Evolutionary conservation across 495 filamentous ascomycete species (phyloP).

Genomic region (Corynascus novoguineensis): DNA sequence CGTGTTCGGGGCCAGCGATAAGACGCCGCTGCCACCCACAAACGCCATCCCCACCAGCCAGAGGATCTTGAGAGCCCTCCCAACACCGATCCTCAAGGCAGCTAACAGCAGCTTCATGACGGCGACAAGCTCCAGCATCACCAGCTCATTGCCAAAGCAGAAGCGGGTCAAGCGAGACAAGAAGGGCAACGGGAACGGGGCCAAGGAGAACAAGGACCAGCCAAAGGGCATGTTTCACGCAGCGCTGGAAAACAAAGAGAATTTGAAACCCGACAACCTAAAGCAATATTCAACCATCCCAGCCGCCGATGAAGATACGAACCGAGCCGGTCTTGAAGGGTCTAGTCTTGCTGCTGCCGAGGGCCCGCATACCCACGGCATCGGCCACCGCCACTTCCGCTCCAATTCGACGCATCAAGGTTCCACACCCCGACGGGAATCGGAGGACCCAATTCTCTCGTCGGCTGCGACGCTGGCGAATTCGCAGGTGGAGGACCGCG

Average conservation of each 20-base stretch:
- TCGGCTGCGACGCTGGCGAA: constrained; percentile 38
- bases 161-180: constrained; percentile 54
- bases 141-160: constrained; percentile 65
- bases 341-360: constrained; percentile 20
- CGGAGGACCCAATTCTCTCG: constrained; percentile 39
- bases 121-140: constrained; percentile 84
- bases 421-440: constrained; percentile 20
- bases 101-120: constrained; percentile 94
- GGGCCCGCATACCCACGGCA: constrained; percentile 17
- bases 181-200: constrained; percentile 24
- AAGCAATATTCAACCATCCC: constrained; percentile 22
- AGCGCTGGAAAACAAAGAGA: constrained; percentile 39
- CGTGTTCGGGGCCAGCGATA: constrained; percentile 62
- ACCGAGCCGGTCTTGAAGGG: constrained; percentile 30
- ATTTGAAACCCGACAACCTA: constrained; percentile 21
- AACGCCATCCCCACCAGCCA: constrained; percentile 89
- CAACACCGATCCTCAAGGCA: constrained; percentile 84
- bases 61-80: constrained; percentile 81
- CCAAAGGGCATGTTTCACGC: constrained; percentile 34
- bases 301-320: constrained; percentile 34
- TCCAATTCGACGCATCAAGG: constrained; percentile 26
- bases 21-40: constrained; percentile 61
- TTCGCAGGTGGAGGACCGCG: constrained; percentile 50
- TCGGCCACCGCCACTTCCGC: constrained; percentile 27
- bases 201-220: constrained; percentile 24